Conservation (phyloP, 1,284 basidiomycete species). For the Ustilago curta region DNA sequence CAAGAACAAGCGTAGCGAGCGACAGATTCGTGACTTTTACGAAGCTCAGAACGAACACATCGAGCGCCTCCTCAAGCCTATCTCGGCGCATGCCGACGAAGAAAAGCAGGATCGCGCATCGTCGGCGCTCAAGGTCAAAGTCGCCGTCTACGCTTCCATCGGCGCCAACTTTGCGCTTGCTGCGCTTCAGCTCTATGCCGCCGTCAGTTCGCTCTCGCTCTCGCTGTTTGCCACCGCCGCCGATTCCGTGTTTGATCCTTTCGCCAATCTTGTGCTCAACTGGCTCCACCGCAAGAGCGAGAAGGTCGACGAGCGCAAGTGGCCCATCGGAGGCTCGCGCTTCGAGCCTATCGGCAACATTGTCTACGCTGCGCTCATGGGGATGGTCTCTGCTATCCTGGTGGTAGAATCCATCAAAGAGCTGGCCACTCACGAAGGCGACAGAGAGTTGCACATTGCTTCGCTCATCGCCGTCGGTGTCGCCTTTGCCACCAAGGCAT, state of each 20-base stretch:
- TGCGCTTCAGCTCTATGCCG: slow-evolving; percentile 76
- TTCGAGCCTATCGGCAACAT: slow-evolving; percentile 84
- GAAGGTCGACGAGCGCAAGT: slow-evolving; percentile 81
- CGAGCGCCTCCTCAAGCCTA: slow-evolving; percentile 82
- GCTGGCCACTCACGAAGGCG: slow-evolving; percentile 75
- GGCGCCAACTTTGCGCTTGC: slow-evolving; percentile 76
- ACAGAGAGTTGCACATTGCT: slow-evolving; percentile 81
- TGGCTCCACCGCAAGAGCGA: slow-evolving; percentile 82
- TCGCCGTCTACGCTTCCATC: slow-evolving; percentile 87
- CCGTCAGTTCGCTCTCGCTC: slow-evolving; percentile 84
- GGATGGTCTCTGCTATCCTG: slow-evolving; percentile 84
- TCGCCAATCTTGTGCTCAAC: slow-evolving; percentile 87
- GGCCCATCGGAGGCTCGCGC: slow-evolving; percentile 90
- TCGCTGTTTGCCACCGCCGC: slow-evolving; percentile 90
- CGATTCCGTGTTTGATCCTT: slow-evolving; percentile 88
- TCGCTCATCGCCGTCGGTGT: slow-evolving; percentile 84
- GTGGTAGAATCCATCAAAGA: slow-evolving; percentile 84
- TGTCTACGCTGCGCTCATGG: slow-evolving; percentile 76
- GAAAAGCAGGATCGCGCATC: slow-evolving; percentile 77
- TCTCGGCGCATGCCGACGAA: slow-evolving; percentile 84
- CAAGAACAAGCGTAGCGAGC: slow-evolving; percentile 67
- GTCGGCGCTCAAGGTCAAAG: slow-evolving; percentile 74
- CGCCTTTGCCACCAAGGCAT: slow-evolving; percentile 85
- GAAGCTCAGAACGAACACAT: slow-evolving; percentile 89
- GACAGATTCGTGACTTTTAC: slow-evolving; percentile 78